These are phyloP conservation scores for Ophiostoma sp. DNA, from an alignment of 2,329 filamentous ascomycete species.

Conservation along the genomic window DNA sequence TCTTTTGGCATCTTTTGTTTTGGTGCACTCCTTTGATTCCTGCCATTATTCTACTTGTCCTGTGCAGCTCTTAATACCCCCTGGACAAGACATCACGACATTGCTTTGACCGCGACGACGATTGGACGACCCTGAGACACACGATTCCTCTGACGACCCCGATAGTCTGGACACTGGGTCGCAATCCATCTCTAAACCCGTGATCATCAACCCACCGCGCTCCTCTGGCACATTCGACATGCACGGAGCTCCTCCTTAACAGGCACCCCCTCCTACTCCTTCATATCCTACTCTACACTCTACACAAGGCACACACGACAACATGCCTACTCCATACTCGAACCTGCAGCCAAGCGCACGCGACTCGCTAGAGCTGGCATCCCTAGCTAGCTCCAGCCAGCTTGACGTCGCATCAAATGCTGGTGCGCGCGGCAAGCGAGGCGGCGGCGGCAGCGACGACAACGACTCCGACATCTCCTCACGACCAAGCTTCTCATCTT, in stretches of 20 bases:
- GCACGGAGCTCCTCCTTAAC: background rate
- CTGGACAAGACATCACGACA: background rate
- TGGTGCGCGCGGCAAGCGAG: constrained; percentile 42
- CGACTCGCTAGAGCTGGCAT: constrained; percentile 95
- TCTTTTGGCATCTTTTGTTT: background rate
- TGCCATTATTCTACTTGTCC: background rate
- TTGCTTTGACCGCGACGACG: background rate
- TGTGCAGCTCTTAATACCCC: background rate
- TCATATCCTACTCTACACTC: background rate
- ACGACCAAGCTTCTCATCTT: constrained; percentile 84
- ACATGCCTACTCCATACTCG: constrained; percentile 37
- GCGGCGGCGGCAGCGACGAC: constrained; percentile 45
- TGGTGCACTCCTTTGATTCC: background rate
- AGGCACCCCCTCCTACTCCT: background rate
- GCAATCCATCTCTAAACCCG: background rate
- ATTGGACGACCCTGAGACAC: background rate
- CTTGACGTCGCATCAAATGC: constrained; percentile 52
- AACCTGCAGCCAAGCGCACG: constrained; percentile 51
- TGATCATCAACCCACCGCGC: background rate
- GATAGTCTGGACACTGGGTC: background rate
- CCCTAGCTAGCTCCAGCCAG: constrained; percentile 76
- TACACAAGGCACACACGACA: constrained; percentile 29
- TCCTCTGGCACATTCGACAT: background rate
- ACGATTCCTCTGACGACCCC: background rate
- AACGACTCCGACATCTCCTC: constrained; percentile 53